Conservation (phyloP, 2,329 filamentous ascomycete genomes). For the Penicillium hesseltinei region DNA sequence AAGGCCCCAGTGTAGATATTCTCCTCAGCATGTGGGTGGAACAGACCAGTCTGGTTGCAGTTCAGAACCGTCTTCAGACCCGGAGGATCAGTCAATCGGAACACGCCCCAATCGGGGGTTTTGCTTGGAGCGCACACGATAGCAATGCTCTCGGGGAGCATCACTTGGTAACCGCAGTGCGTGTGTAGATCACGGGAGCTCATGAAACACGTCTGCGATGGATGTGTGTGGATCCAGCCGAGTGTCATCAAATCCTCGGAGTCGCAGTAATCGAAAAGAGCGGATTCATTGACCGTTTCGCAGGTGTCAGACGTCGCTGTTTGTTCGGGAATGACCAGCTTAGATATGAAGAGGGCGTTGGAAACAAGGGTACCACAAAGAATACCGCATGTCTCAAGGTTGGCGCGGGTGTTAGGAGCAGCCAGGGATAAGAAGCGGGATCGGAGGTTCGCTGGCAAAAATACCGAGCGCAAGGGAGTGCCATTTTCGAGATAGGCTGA, state of each 20-base stretch:
- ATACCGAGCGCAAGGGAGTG: slow-evolving; percentile 78
- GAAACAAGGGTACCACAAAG: slow-evolving; percentile 87
- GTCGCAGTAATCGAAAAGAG: slow-evolving; percentile 86
- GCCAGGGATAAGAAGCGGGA: slow-evolving; percentile 72
- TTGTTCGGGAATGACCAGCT: slow-evolving; percentile 87
- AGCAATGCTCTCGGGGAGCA: slow-evolving; percentile 93
- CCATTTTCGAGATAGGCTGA: slow-evolving; percentile 89
- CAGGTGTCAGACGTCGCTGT: slow-evolving; percentile 88
- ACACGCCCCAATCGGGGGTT: slow-evolving; percentile 75
- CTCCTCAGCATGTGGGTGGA: slow-evolving; percentile 71
- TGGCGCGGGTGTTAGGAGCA: slow-evolving; percentile 70
- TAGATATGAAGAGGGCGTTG: slow-evolving; percentile 88
- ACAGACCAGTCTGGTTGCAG: slow-evolving; percentile 75
- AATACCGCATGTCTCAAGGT: slow-evolving; percentile 93
- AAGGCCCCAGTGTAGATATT: slow-evolving; percentile 76
- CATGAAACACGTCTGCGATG: slow-evolving; percentile 96
- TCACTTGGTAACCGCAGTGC: slow-evolving; percentile 89
- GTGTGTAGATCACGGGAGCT: slow-evolving; percentile 92
- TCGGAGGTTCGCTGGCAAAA: slow-evolving; percentile 75
- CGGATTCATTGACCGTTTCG: slow-evolving; percentile 83
- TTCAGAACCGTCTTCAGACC: slow-evolving; percentile 80
- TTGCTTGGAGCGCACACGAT: slow-evolving; percentile 92
- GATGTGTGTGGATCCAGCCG: slow-evolving; percentile 98
- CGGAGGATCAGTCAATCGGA: slow-evolving; percentile 88
- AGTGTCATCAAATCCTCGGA: slow-evolving; percentile 78